Evolutionary conservation across 257 asterid species (phyloP).

Genomic region (Osmanthus fragrans): DNA sequence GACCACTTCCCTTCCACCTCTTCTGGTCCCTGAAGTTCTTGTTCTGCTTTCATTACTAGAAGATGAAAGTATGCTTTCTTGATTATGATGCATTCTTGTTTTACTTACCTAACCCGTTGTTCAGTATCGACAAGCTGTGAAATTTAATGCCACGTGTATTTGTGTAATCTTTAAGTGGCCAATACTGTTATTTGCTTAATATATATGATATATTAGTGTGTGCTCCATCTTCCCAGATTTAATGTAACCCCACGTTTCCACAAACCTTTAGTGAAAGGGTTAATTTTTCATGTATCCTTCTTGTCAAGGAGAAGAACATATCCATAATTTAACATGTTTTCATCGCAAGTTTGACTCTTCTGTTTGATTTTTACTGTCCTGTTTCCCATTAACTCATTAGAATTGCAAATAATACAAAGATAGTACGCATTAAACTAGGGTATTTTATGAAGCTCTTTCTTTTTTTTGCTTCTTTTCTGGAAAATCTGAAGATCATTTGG

Average conservation of each 20-base stretch:
- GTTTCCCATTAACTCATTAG: background rate
- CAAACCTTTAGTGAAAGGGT: background rate
- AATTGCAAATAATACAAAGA: background rate
- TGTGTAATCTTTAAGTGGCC: background rate
- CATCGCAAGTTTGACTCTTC: background rate
- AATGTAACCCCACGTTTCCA: background rate
- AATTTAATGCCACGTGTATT: background rate
- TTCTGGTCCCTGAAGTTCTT: background rate
- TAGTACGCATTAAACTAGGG: background rate
- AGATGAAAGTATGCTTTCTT: conserved; percentile 8
- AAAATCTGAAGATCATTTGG: background rate
- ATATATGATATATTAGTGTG: too few species aligned
- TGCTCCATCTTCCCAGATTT: background rate
- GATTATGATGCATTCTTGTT: conserved; percentile 9
- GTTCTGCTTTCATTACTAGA: conserved; percentile 14
- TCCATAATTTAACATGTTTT: background rate
- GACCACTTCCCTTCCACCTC: conserved; percentile 4
- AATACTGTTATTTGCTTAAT: background rate
- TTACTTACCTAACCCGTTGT: background rate
- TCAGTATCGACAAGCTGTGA: background rate
- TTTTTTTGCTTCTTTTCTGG: background rate
- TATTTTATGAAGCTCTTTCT: background rate
- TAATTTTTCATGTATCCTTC: background rate
- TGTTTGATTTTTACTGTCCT: background rate
- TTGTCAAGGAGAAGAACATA: background rate